Conservation (phyloP, 1,284 basidiomycete genomes). For the Cryptococcus depauperatus region DNA sequence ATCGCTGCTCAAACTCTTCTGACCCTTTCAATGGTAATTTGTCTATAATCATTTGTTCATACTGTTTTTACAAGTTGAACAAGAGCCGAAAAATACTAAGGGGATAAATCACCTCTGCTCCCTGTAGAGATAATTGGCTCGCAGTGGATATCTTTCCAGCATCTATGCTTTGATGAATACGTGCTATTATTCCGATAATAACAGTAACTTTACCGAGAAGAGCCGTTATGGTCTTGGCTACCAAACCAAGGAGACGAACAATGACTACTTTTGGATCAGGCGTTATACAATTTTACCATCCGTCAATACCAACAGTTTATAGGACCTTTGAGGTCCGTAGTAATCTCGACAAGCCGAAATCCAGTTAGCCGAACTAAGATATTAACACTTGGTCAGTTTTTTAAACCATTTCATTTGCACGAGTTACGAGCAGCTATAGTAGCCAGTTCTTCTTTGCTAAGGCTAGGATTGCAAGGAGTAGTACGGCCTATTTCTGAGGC, state of each 20-base stretch:
- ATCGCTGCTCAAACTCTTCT: not conserved
- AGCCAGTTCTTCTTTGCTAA: slow-evolving; percentile 1
- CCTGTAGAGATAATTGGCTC: not conserved
- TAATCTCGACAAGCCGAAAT: not conserved
- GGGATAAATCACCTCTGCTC: not conserved
- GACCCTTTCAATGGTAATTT: not conserved
- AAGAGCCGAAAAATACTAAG: not conserved
- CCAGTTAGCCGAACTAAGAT: not conserved
- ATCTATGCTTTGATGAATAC: not conserved
- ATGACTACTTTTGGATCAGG: not conserved
- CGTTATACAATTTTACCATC: not conserved
- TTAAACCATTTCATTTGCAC: not conserved
- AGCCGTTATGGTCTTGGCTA: slow-evolving; percentile 1
- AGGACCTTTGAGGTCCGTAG: not conserved
- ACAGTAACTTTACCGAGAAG: not conserved
- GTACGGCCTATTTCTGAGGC: not conserved
- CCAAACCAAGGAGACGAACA: not conserved
- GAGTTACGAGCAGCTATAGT: not conserved
- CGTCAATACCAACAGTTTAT: not conserved
- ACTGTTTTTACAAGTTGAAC: not conserved
- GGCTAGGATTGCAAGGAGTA: not conserved
- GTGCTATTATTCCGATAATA: not conserved
- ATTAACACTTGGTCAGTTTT: not conserved
- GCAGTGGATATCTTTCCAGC: not conserved
- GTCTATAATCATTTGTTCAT: not conserved